Evolutionary conservation across 129 eudicot genomes (phyloP), one percentile per base, ranked within the genome.

Genomic region (Smallanthus sonchifolius): DNA sequence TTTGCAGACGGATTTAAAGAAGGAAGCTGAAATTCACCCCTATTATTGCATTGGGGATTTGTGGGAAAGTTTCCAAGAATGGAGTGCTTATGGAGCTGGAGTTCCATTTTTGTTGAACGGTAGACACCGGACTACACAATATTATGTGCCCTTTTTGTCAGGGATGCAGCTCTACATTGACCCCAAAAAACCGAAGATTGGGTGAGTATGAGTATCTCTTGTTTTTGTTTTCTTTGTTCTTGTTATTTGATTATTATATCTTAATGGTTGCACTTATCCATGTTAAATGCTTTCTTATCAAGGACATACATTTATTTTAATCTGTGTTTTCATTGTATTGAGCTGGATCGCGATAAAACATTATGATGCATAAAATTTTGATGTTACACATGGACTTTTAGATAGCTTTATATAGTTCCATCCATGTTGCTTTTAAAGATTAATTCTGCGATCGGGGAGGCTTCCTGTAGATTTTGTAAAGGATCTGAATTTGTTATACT

Each of bases 41-140:
- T 91, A 70, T 52, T 91, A 65, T 75, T 7, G 24, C 66, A 81
- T 91, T 72, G 86, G 69, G 44, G 97, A 88, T 72, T 65, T 91
- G 16, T 86, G 96, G 96, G 87, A 86, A 30, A 64, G 80, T 43
- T 85, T 86, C 45, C 48, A 52, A 19, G 86, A 81, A 74, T 77
- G 87, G 87, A 91, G 97, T 75, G 92, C 66, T 2, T 88, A 83
- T 83, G 97, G 97, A 42, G 91, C 70, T 10, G 97, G 91, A 74
- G 97, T 91, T 15, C 96, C 96, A 4, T 66, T 91, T 5, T 19
- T 86, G 73, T 72, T 91, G 39, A 38, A 77, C 19, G 96, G 85
- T 66, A 68, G n/a, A 67, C 82, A 88, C 75, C 80, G 71, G 4
- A 64, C 78, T 55, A 73, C 77, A 16, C 96, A 88, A 70, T 88